phyloP scores from a whole-genome alignment of 2,329 filamentous ascomycete genomes.

The Fusarium sp. region DNA sequence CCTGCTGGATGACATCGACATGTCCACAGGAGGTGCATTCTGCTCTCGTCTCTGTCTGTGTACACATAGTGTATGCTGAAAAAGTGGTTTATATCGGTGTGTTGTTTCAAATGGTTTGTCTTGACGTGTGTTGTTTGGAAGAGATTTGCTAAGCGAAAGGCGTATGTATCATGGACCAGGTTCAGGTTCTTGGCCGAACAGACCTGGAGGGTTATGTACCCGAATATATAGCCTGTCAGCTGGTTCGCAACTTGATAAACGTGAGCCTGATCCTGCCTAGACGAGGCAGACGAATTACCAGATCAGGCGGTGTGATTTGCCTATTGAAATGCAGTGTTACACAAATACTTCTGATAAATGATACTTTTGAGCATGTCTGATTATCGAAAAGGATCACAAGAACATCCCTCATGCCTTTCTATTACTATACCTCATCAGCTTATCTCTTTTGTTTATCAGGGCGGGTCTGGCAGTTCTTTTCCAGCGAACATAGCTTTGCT shows the following conservation, averaged over 20 bases:
- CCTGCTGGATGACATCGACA: constrained; percentile 7
- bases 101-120: background rate
- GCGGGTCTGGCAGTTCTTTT: background rate
- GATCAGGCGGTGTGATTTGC: constrained; percentile 30
- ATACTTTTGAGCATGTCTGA: constrained; percentile 2
- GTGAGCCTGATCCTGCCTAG: constrained; percentile 27
- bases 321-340: constrained; percentile 12
- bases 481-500: constrained; percentile 3
- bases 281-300: constrained; percentile 29
- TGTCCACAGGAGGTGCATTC: constrained; percentile 28
- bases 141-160: background rate
- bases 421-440: background rate
- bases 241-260: constrained; percentile 35
- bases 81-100: background rate
- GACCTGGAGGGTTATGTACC: constrained; percentile 15
- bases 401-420: background rate
- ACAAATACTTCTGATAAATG: constrained; percentile 29
- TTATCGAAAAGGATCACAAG: constrained; percentile 4
- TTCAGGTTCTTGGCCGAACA: constrained; percentile 1
- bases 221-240: constrained; percentile 35
- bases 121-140: background rate
- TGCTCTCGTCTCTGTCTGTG: constrained; percentile 31
- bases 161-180: background rate
- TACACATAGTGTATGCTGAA: constrained; percentile 25
- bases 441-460: background rate